Evolutionary conservation across 2,329 filamentous ascomycete genomes (phyloP).

Genomic region (Botrytis aclada): DNA sequence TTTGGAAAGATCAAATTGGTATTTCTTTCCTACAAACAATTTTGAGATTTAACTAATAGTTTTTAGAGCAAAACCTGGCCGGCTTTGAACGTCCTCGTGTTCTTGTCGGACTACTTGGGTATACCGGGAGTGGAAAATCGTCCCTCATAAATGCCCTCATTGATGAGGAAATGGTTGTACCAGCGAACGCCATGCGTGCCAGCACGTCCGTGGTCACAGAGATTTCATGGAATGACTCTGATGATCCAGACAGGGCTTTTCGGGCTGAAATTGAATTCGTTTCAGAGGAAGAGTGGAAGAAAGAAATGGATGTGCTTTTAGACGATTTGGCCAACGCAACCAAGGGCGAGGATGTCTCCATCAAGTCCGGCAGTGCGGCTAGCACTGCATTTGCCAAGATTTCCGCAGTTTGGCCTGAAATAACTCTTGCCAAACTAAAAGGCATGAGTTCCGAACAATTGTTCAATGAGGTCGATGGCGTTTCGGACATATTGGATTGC

Average conservation of each 20-base stretch:
- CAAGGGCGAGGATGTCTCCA: neutral
- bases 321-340: neutral
- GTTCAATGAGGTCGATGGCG: neutral
- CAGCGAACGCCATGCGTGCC: neutral
- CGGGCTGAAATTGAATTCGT: slow-evolving; percentile 15
- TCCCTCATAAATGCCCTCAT: slow-evolving; percentile 14
- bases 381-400: slow-evolving; percentile 5
- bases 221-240: slow-evolving; percentile 8
- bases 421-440: neutral
- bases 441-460: neutral
- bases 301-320: neutral
- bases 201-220: slow-evolving; percentile 1
- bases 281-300: neutral
- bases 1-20: no score
- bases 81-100: neutral
- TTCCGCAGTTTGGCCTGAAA: neutral
- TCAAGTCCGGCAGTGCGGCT: neutral
- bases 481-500: neutral
- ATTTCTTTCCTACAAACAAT: no score
- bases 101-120: neutral
- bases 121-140: slow-evolving; percentile 6
- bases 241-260: neutral
- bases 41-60: no score
- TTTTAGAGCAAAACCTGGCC: neutral
- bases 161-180: slow-evolving; percentile 7